phyloP scores from a whole-genome alignment of 176 grass and related monocot species.

The Avena atlantica region DNA sequence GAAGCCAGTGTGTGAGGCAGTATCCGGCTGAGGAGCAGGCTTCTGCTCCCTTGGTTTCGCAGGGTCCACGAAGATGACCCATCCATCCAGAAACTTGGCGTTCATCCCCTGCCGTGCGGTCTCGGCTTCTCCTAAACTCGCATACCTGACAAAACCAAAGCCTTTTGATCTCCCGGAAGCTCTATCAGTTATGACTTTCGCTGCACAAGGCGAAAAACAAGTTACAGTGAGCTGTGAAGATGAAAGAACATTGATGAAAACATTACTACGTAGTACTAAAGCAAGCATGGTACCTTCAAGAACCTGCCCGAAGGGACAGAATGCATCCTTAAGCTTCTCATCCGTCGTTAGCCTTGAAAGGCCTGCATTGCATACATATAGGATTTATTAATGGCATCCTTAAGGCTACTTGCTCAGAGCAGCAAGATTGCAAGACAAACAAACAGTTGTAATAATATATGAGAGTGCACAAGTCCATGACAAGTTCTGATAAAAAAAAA shows the following conservation, averaged over 20 bases:
- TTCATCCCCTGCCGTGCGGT: constrained; percentile 84
- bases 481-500: neutral
- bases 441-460: neutral
- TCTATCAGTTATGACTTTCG: constrained; percentile 76
- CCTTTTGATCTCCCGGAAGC: constrained; percentile 92
- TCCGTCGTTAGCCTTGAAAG: constrained; percentile 89
- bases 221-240: constrained; percentile 21
- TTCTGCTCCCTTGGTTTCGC: constrained; percentile 77
- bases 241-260: constrained; percentile 18
- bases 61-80: constrained; percentile 96
- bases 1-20: constrained; percentile 47
- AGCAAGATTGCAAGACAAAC: constrained; percentile 1
- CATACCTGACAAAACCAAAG: constrained; percentile 80
- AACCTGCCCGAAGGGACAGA: constrained; percentile 74
- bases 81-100: constrained; percentile 88
- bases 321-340: constrained; percentile 77
- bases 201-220: constrained; percentile 45
- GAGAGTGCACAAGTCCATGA: neutral
- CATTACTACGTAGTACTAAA: constrained; percentile 1
- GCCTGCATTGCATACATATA: constrained; percentile 52
- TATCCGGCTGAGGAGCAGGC: constrained; percentile 32
- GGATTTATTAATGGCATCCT: neutral
- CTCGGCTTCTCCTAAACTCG: constrained; percentile 75
- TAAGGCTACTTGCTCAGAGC: neutral
- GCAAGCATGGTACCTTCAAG: constrained; percentile 61